These are phyloP conservation scores for Phlyctochytrium planicorne DNA, from an alignment of 192 early-diverging fungal genomes.

Conservation along the genomic window DNA sequence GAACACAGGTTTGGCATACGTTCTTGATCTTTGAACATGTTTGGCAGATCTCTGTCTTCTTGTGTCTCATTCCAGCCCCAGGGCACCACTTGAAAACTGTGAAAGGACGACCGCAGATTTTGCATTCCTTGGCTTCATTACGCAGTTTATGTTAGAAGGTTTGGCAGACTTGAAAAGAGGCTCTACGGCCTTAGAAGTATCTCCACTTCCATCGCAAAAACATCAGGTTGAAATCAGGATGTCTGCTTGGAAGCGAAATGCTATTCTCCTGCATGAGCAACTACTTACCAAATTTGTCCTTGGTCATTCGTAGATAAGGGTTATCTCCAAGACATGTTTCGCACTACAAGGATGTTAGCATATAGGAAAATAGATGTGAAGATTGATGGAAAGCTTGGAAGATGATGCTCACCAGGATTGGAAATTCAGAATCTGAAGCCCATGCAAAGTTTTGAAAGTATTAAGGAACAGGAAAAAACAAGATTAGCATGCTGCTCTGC, in stretches of 20 bases:
- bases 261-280: too few species aligned
- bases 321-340: conserved; percentile 97
- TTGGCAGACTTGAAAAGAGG: too few species aligned
- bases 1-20: conserved; percentile 94
- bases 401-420: conserved; percentile 42
- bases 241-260: too few species aligned
- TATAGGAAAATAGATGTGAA: background rate
- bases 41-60: conserved; percentile 98
- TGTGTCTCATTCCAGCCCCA: conserved; percentile 88
- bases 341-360: conserved; percentile 56
- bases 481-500: too few species aligned
- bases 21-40: conserved; percentile 98
- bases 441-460: too few species aligned
- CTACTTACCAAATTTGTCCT: conserved; percentile 43
- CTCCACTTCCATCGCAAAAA: too few species aligned
- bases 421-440: conserved; percentile 41
- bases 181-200: too few species aligned
- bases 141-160: too few species aligned
- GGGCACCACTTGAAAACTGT: conserved; percentile 97
- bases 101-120: conserved; percentile 87
- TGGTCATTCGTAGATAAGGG: conserved; percentile 94
- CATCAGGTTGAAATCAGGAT: too few species aligned
- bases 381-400: conserved; percentile 8
- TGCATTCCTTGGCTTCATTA: conserved; percentile 69
- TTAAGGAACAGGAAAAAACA: too few species aligned